Base-by-base conservation (phyloP, 345 rosid species). In the Citrus inodora region DNA sequence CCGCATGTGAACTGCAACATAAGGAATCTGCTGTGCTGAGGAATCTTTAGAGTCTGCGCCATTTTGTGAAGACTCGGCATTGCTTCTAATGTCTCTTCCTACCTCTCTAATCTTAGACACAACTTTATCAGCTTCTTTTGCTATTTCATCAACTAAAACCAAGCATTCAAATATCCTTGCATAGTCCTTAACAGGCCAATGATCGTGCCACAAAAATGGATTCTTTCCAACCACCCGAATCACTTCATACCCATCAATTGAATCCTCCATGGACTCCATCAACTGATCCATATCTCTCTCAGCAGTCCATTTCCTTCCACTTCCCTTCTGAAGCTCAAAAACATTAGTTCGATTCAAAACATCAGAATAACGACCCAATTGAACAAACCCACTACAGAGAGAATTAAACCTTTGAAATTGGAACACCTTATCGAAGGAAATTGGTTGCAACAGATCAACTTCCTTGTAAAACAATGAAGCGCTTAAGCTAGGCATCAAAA, bases 121-220 rank as follows among this genome's bases (percentile, higher is more conserved):
- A 70, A 96, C 98, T 82, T 76, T 89, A 73, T 93, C 91, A 1
- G 98, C 99, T 82, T 92, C 98, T 62, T 78, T 87, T 0, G 88
- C 71, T 76, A 94, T 90, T 77, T 92, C 98, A 53, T 90, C 91
- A 0, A 93, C 90, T 67, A 96, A 88, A 60, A 82, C 92, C 78
- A 96, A 87, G 76, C 99, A 94, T 79, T 94, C 98, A 80, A 96
- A 90, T 62, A 92, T 85, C 82, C 81, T 91, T 7, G 97, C 99
- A 76, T 96, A 96, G 75, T 96, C 98, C 81, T 83, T 84, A 24
- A 94, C 92, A 0, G 98, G 92, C 99, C 99, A 96, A 80, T 96
- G 99, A 83, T 96, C 99, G 22, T 96, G 98, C 99, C 99, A 96
- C 82, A 96, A 74, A 83, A 96, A 96, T 0, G 99, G 97, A 75